Evolutionary conservation across 805 yeast species (phyloP).

Genomic region (Ogataea saltuana): DNA sequence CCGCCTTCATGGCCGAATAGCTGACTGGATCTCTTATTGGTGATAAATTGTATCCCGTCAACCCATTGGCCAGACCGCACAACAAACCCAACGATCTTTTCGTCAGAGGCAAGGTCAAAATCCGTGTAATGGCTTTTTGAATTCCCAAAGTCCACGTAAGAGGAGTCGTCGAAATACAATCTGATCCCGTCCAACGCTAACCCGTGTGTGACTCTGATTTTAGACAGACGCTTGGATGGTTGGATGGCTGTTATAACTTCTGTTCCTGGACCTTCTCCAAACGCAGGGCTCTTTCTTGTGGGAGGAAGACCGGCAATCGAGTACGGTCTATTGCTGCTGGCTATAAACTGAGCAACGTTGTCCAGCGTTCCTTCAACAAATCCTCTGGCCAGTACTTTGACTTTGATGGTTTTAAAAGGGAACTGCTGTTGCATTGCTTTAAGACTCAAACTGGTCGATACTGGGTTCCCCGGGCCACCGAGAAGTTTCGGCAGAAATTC

Average conservation of each 20-base stretch:
- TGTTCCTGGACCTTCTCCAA: constrained; percentile 27
- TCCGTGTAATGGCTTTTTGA: constrained; percentile 54
- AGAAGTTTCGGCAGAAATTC: constrained; percentile 59
- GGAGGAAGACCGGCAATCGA: constrained; percentile 19
- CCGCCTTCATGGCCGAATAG: constrained; percentile 73
- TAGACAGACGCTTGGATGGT: constrained; percentile 35
- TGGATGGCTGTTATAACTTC: constrained; percentile 17
- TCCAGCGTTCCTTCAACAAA: constrained; percentile 57
- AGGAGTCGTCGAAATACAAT: constrained; percentile 41
- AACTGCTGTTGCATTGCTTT: constrained; percentile 44
- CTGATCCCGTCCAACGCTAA: constrained; percentile 80
- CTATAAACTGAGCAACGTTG: constrained; percentile 43
- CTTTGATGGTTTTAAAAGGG: constrained; percentile 36
- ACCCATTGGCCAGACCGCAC: constrained; percentile 85
- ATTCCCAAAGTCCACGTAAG: constrained; percentile 48
- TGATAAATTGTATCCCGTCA: constrained; percentile 78
- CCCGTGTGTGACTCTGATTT: constrained; percentile 71
- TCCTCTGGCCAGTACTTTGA: constrained; percentile 60
- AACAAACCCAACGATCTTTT: constrained; percentile 57
- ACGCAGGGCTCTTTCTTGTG: constrained; percentile 24
- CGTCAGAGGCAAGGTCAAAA: constrained; percentile 56
- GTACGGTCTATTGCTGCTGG: constrained; percentile 21
- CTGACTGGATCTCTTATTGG: constrained; percentile 56
- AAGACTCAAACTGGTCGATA: constrained; percentile 50
- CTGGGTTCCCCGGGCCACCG: constrained; percentile 54